Evolutionary conservation across 2,329 filamentous ascomycete species (phyloP).

Genomic region (Hymenoscyphus fructigenus): DNA sequence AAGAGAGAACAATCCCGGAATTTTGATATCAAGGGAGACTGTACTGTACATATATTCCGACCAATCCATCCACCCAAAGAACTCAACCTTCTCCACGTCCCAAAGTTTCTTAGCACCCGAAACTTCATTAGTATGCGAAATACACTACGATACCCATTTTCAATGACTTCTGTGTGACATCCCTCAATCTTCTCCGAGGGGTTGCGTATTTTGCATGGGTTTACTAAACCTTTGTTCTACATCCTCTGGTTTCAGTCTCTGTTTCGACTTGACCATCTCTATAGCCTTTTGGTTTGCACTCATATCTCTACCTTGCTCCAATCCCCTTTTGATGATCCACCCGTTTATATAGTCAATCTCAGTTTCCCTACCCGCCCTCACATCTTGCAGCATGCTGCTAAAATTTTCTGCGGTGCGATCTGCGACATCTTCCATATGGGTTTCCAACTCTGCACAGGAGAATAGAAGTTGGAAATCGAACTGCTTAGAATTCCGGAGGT

Average conservation of each 20-base stretch:
- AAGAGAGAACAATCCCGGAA: not conserved
- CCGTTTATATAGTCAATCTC: slow-evolving; percentile 61
- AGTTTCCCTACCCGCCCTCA: slow-evolving; percentile 49
- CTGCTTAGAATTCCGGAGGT: slow-evolving; percentile 21
- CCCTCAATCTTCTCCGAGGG: not conserved
- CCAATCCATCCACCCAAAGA: not conserved
- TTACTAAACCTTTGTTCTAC: not conserved
- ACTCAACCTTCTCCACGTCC: not conserved
- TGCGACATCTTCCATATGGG: slow-evolving; percentile 35
- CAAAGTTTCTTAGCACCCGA: not conserved
- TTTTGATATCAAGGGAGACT: not conserved
- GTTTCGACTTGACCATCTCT: slow-evolving; percentile 43
- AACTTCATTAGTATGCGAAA: too few relatives aligned
- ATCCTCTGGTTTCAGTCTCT: slow-evolving; percentile 38
- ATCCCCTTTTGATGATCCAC: slow-evolving; percentile 43
- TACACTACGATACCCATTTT: not conserved
- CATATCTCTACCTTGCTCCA: slow-evolving; percentile 36
- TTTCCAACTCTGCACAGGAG: slow-evolving; percentile 38
- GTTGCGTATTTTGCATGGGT: not conserved
- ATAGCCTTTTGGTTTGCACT: slow-evolving; percentile 44
- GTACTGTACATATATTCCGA: slow-evolving; percentile 6
- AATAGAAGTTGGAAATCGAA: slow-evolving; percentile 30
- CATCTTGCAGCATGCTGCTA: slow-evolving; percentile 64
- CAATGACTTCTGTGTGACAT: not conserved
- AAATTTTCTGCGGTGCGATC: slow-evolving; percentile 52